Base-by-base conservation (phyloP, 805 yeast species). In the Nakazawaea wickerhamii region DNA sequence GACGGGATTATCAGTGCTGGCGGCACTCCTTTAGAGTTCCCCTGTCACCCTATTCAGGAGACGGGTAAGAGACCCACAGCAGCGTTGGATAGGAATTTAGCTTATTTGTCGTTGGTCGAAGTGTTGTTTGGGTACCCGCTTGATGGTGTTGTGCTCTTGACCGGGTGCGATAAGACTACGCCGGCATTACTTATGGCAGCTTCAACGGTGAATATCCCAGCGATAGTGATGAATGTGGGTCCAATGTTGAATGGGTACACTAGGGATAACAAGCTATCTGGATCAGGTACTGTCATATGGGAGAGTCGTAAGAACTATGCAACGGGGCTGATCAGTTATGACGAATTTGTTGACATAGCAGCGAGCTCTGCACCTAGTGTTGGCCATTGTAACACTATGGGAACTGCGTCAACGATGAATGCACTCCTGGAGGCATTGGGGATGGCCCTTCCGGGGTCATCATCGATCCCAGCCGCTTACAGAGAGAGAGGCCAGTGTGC, bases 121-220 rank as follows among this genome's bases (percentile, higher is more conserved):
- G 47, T 49, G 6, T 42, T 52, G 14, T 52, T 45, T 28, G 55
- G 55, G 3, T 52, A 52, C 32, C 53, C 53, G 18, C 40, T 50
- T 13, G 55, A 50, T 31, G 56, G 56, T 3, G 56, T 52, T 5
- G 56, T 52, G 17, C 39, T 52, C 14, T 44, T 52, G 15, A 49
- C 56, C 4, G 56, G 56, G 6, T 87, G 96, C 69, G 96, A 87
- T 65, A 87, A 87, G 64, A 87, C 87, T 68, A 85, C 87, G 95
- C 96, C 96, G 17, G 96, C 95, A 66, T 86, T 82, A 27, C 73
- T 87, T 60, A 87, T 87, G 82, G 95, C 95, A 43, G 86, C 87
- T 93, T 95, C 89, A 44, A 77, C 95, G 65, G 85, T 84, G 67
- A 87, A 87, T 73, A 76, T 95, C 58, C 96, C 96, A 21, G 79